Evolutionary conservation across 805 yeast species (phyloP), one percentile per base, ranked within the genome.

Genomic region (Metschnikowia amazonensis): DNA sequence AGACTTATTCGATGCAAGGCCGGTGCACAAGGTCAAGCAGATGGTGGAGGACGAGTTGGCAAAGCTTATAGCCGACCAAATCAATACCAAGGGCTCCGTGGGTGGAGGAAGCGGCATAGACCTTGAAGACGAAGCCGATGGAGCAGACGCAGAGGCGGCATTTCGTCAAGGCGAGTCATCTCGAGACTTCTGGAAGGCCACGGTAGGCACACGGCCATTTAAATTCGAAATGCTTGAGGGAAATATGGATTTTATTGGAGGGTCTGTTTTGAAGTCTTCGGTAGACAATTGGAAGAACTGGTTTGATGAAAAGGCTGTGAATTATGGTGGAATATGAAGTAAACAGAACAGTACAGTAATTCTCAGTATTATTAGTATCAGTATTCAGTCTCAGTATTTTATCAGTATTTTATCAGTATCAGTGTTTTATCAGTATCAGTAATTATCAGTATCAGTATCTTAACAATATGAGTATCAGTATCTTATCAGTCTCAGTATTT

Each of bases 1-100:
- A 42, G 98, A 94, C 56, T 75, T 83, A 32, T 94, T 94, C 67
- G 87, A 89, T 49, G 79, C 95, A 13, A 77, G 88, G 55, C 92
- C 94, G 17, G 72, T 81, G 8, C 56, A 65, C 42, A 81, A 84
- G 58, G 77, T 90, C 42, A 75, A 69, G 53, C 71, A 72, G 21
- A 62, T 80, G 33, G 63, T 92, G 45, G 92, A 85, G 57, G 50
- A 60, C 5, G 95, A 86, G 59, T 75, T 89, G 52, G 76, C 78
- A 36, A 72, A 73, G 37, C 66, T 81, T 37, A 72, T 84, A 28
- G 58, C 68, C 63, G 50, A 69, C 77, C 51, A 75, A 67, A 54
- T 67, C 74, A 57, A 51, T 29, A 52, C 48, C 7, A 48, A 46
- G 42, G 50, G 52, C 8, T 41, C 54, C 17, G 62, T 57, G 9